These are phyloP conservation scores for Nicotiana obtusifolia DNA, from an alignment of 257 asterid genomes.

Conservation along the genomic window DNA sequence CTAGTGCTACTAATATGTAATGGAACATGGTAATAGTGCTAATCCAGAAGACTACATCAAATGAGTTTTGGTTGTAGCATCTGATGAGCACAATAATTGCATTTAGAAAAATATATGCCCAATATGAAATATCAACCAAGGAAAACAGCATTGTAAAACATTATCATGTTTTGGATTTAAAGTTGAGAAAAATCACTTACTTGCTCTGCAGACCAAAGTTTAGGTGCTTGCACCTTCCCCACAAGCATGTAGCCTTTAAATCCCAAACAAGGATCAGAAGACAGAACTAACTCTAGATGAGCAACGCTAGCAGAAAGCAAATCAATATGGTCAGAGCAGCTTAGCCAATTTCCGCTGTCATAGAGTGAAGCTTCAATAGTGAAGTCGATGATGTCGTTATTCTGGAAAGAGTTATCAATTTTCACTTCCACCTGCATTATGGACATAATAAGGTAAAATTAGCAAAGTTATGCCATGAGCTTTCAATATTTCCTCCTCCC, in stretches of 20 bases:
- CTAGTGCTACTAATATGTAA: neutral
- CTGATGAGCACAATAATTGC: neutral
- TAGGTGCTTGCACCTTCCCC: conserved; percentile 68
- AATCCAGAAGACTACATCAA: neutral
- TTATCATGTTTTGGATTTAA: neutral
- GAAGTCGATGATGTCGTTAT: conserved; percentile 40
- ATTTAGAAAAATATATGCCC: neutral
- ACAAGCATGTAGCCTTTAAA: conserved; percentile 65
- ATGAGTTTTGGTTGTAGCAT: neutral
- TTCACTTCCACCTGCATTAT: conserved; percentile 76
- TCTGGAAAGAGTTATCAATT: conserved; percentile 54
- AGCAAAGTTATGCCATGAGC: neutral
- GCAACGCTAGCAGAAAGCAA: conserved; percentile 53
- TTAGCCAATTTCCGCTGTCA: conserved; percentile 50
- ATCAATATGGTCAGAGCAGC: conserved; percentile 32
- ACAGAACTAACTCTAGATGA: conserved; percentile 39
- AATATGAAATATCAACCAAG: neutral
- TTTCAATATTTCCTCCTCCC: neutral
- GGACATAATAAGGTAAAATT: neutral
- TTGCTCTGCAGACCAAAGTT: conserved; percentile 91
- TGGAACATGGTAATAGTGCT: neutral
- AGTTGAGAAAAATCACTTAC: conserved; percentile 27
- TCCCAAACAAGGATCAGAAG: conserved; percentile 57
- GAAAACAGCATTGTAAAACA: neutral
- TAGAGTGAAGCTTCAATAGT: conserved; percentile 77